Conservation (phyloP, 2,329 filamentous ascomycete genomes). For the Fusarium goolgardi region DNA sequence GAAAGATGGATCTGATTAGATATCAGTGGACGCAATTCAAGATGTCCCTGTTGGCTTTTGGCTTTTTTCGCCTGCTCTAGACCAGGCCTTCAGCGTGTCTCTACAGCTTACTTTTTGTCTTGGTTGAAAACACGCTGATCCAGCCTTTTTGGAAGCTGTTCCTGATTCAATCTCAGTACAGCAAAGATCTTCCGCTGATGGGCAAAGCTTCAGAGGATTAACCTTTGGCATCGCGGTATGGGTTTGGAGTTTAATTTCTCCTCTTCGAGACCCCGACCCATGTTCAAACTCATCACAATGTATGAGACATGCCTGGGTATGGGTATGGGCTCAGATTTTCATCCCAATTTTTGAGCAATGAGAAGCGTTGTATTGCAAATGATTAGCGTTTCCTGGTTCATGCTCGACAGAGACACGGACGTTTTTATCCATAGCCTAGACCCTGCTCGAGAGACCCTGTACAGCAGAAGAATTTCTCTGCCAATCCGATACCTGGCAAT, state of each 20-base stretch:
- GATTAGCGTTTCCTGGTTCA: not conserved
- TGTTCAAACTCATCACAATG: constrained; percentile 21
- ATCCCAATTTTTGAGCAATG: constrained; percentile 31
- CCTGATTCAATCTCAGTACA: not conserved
- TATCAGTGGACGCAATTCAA: constrained; percentile 16
- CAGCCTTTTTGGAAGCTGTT: not conserved
- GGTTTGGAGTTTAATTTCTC: constrained; percentile 2
- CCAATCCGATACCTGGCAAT: constrained; percentile 10
- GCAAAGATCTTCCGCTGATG: constrained; percentile 14
- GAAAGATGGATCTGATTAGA: constrained; percentile 47
- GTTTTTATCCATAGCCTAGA: constrained; percentile 5
- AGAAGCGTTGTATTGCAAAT: constrained; percentile 36
- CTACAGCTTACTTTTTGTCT: not conserved
- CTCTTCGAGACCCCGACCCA: not conserved
- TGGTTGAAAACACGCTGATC: not conserved
- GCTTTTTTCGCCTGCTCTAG: not conserved
- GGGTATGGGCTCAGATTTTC: not conserved
- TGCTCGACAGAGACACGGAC: constrained; percentile 15
- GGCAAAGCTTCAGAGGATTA: not conserved
- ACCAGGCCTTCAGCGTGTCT: not conserved
- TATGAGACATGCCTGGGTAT: constrained; percentile 28
- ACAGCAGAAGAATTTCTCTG: constrained; percentile 1
- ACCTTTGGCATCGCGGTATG: constrained; percentile 1
- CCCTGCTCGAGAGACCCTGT: not conserved
- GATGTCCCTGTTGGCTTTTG: not conserved